Conservation (phyloP, 2,329 filamentous ascomycete species). For the Calonectria multiphialidica region DNA sequence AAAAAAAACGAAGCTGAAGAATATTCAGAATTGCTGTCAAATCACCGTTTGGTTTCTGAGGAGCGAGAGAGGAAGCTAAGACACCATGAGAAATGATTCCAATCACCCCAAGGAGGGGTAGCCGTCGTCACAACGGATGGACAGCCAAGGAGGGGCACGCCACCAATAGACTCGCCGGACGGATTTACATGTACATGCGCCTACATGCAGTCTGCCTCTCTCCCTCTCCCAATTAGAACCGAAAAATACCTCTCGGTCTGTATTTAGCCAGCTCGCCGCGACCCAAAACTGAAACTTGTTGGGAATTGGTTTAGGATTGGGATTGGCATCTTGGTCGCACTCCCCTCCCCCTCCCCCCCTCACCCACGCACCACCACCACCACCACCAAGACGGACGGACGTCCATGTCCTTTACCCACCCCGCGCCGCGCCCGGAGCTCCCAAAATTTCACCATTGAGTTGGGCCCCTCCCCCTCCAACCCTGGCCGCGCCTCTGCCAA, state of each 20-base stretch:
- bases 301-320: too few relatives aligned
- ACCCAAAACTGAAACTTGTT: conserved; percentile 11
- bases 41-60: neutral
- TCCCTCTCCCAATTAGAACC: neutral
- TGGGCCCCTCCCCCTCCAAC: neutral
- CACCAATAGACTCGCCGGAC: neutral
- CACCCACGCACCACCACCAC: neutral
- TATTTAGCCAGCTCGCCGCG: neutral
- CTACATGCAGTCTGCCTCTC: neutral
- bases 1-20: neutral
- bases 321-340: neutral
- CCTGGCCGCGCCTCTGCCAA: neutral
- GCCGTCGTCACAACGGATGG: neutral
- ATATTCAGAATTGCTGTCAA: neutral
- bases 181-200: neutral
- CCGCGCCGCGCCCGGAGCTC: neutral
- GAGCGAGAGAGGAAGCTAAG: neutral
- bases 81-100: neutral
- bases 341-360: neutral
- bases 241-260: neutral
- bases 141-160: conserved; percentile 1
- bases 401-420: neutral
- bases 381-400: too few relatives aligned
- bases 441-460: neutral
- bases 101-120: conserved; percentile 3